Conservation (phyloP, 495 filamentous ascomycete species). For the Staphylotrichum tortipilum region DNA sequence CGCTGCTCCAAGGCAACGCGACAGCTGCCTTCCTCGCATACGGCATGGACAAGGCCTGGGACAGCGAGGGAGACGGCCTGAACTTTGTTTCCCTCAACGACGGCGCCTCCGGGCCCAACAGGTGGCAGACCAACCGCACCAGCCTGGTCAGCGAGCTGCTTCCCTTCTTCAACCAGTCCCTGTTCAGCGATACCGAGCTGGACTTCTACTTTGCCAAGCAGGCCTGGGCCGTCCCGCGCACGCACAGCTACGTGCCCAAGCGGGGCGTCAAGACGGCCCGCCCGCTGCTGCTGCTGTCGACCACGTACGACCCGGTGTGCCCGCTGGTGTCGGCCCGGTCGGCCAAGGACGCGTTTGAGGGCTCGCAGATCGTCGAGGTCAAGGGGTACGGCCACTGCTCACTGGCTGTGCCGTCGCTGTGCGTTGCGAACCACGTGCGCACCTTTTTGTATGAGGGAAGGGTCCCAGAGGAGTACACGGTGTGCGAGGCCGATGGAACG, state of each 20-base stretch:
- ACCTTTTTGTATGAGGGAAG: slow-evolving; percentile 32
- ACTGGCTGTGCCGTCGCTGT: slow-evolving; percentile 32
- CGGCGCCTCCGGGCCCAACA: slow-evolving; percentile 17
- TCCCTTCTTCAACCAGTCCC: slow-evolving; percentile 21
- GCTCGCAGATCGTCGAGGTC: slow-evolving; percentile 33
- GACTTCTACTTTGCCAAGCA: slow-evolving; percentile 28
- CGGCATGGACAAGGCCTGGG: slow-evolving; percentile 6
- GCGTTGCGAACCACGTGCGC: slow-evolving; percentile 28
- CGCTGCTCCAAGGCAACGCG: slow-evolving; percentile 33
- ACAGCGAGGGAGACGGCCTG: slow-evolving; percentile 9
- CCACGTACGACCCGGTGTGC: slow-evolving; percentile 38
- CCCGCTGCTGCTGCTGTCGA: slow-evolving; percentile 35
- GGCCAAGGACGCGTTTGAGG: slow-evolving; percentile 32
- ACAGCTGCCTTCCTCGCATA: slow-evolving; percentile 34
- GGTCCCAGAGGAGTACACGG: slow-evolving; percentile 25
- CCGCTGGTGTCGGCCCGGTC: slow-evolving; percentile 33
- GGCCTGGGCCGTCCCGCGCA: slow-evolving; percentile 32
- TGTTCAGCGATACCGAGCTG: slow-evolving; percentile 15
- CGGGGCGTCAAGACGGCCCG: slow-evolving; percentile 27
- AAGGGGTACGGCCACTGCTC: slow-evolving; percentile 39
- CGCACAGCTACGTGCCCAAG: slow-evolving; percentile 30
- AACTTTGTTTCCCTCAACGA: slow-evolving; percentile 28
- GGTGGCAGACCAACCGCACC: slow-evolving; percentile 19
- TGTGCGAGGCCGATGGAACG: slow-evolving; percentile 27
- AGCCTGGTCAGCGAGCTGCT: slow-evolving; percentile 21